Conservation (phyloP, 345 rosid species). For the Euphorbia pulcherrima region DNA sequence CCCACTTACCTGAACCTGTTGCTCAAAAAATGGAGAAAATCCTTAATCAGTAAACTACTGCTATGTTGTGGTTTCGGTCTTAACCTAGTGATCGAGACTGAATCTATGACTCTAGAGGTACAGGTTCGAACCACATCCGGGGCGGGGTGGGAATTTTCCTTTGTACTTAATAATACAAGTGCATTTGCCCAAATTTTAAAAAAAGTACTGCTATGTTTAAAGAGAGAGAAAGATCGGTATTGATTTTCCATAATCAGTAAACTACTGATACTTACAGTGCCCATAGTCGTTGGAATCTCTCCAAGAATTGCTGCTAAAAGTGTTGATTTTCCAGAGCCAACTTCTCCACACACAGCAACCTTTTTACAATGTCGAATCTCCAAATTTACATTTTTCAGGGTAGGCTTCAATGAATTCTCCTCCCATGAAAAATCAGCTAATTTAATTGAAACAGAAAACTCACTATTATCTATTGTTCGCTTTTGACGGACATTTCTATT, state of each 20-base stretch:
- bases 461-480: constrained; percentile 19
- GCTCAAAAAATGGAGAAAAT: constrained; percentile 3
- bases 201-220: too few relatives aligned
- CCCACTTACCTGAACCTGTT: constrained; percentile 70
- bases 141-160: too few relatives aligned
- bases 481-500: constrained; percentile 41
- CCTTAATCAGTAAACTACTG: neutral
- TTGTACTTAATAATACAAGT: too few relatives aligned
- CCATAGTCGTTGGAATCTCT: constrained; percentile 61
- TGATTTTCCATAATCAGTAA: too few relatives aligned
- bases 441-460: constrained; percentile 41
- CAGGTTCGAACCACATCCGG: too few relatives aligned
- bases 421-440: constrained; percentile 86
- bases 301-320: constrained; percentile 87
- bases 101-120: too few relatives aligned
- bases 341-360: constrained; percentile 92
- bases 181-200: too few relatives aligned
- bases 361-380: constrained; percentile 59
- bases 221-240: too few relatives aligned
- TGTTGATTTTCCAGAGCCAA: constrained; percentile 96
- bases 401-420: constrained; percentile 45
- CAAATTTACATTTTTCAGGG: constrained; percentile 56
- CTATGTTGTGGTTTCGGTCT: too few relatives aligned
- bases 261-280: constrained; percentile 54
- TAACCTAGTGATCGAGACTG: too few relatives aligned